phyloP scores from a whole-genome alignment of 2,329 filamentous ascomycete species.

The Emmonsia crescens region DNA sequence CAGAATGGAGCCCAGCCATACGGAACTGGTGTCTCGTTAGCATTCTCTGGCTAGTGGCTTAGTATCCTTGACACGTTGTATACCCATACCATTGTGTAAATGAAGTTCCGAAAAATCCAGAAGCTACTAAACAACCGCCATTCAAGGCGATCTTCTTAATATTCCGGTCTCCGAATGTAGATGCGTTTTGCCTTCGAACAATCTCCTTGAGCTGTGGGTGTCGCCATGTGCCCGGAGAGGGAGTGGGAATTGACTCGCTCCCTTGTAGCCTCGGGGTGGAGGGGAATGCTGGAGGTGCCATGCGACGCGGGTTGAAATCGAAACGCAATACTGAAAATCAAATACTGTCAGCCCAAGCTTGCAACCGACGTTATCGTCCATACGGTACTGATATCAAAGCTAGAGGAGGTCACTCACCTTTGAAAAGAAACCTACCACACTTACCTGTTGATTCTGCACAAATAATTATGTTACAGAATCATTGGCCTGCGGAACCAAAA shows the following conservation, averaged over 20 bases:
- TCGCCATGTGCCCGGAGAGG: slow-evolving; percentile 66
- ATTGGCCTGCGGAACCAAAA: neutral
- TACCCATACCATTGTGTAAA: slow-evolving; percentile 27
- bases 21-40: slow-evolving; percentile 22
- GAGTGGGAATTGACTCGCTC: slow-evolving; percentile 17
- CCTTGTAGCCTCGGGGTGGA: slow-evolving; percentile 32
- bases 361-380: neutral
- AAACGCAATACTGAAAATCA: neutral
- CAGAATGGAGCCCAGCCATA: slow-evolving; percentile 25
- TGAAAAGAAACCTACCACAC: slow-evolving; percentile 14
- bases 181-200: slow-evolving; percentile 63
- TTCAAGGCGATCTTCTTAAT: slow-evolving; percentile 61
- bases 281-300: slow-evolving; percentile 28
- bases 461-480: slow-evolving; percentile 1
- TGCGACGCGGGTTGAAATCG: slow-evolving; percentile 9
- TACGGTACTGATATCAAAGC: neutral
- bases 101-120: slow-evolving; percentile 35
- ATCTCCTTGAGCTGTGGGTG: slow-evolving; percentile 87
- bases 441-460: slow-evolving; percentile 11
- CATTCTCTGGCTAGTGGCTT: neutral
- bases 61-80: neutral
- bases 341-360: neutral
- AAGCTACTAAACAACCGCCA: slow-evolving; percentile 41
- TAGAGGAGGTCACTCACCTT: neutral
- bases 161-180: slow-evolving; percentile 69